Evolutionary conservation across 495 filamentous ascomycete species (phyloP).

Genomic region (Hypoxylon subgilvum): DNA sequence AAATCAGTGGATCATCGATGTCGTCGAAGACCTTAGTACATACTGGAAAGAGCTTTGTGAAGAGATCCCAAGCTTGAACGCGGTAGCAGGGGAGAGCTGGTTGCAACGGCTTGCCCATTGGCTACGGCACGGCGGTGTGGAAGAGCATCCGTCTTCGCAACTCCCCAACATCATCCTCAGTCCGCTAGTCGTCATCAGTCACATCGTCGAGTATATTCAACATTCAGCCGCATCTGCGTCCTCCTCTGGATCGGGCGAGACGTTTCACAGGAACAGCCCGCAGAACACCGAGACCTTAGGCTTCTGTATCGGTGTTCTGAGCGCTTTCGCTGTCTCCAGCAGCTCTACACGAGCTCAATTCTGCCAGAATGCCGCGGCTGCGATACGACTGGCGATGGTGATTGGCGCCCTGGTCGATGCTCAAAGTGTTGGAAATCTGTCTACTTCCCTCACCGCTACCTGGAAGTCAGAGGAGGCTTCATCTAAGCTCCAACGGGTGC

Average conservation of each 20-base stretch:
- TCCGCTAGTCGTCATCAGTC: constrained; percentile 47
- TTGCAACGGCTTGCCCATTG: background rate
- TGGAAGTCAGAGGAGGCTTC: constrained; percentile 32
- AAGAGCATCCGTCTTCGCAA: background rate
- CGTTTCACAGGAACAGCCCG: background rate
- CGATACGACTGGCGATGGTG: constrained; percentile 52
- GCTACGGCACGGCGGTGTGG: background rate
- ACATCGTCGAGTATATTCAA: constrained; percentile 45
- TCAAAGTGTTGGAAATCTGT: constrained; percentile 32
- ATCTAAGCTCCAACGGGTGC: constrained; percentile 29
- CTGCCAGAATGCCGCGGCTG: constrained; percentile 42
- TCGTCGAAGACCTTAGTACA: background rate
- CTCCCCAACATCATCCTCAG: constrained; percentile 45
- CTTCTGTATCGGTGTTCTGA: constrained; percentile 53
- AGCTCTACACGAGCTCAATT: constrained; percentile 32
- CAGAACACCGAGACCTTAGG: constrained; percentile 43
- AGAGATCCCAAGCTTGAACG: background rate
- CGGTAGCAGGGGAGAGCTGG: background rate
- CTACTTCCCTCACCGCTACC: constrained; percentile 30
- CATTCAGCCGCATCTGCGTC: background rate
- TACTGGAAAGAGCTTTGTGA: constrained; percentile 1
- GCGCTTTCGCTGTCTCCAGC: constrained; percentile 45
- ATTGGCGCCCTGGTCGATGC: constrained; percentile 24
- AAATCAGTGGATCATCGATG: constrained; percentile 1
- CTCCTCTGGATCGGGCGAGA: background rate